These are phyloP conservation scores for Fagopyrum homotropicum DNA, from an alignment of 148 eudicot genomes.

Conservation along the genomic window DNA sequence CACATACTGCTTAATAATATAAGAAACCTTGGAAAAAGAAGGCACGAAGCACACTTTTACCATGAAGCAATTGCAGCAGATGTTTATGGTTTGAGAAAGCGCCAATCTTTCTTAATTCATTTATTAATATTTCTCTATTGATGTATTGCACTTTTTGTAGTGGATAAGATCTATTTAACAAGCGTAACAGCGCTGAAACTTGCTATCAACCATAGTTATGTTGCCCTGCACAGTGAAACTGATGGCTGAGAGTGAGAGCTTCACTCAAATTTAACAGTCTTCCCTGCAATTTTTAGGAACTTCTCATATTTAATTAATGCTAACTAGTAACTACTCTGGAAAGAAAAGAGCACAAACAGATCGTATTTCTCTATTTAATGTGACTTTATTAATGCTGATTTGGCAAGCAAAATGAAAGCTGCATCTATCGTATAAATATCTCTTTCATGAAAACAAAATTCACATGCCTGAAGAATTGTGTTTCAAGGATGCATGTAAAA, in stretches of 20 bases:
- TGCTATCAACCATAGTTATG: neutral
- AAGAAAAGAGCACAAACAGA: neutral
- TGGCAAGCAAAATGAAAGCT: neutral
- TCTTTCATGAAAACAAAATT: neutral
- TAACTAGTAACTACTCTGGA: neutral
- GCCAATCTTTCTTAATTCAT: neutral
- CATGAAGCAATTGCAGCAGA: neutral
- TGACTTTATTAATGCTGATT: neutral
- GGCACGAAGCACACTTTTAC: neutral
- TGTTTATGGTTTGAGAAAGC: neutral
- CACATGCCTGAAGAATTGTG: slow-evolving; percentile 71
- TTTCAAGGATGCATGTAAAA: slow-evolving; percentile 75
- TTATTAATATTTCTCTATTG: neutral
- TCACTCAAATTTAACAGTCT: neutral
- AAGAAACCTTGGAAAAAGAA: neutral
- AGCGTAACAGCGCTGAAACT: neutral
- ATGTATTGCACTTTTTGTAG: neutral
- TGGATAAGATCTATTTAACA: neutral
- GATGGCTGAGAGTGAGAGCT: neutral
- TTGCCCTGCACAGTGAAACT: neutral
- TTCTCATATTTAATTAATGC: neutral
- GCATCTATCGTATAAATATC: neutral
- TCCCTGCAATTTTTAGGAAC: neutral
- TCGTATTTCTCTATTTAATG: neutral
- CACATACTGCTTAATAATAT: neutral